Base-by-base conservation (phyloP, 176 grass and related monocot species). In the Aegilops bicornis region DNA sequence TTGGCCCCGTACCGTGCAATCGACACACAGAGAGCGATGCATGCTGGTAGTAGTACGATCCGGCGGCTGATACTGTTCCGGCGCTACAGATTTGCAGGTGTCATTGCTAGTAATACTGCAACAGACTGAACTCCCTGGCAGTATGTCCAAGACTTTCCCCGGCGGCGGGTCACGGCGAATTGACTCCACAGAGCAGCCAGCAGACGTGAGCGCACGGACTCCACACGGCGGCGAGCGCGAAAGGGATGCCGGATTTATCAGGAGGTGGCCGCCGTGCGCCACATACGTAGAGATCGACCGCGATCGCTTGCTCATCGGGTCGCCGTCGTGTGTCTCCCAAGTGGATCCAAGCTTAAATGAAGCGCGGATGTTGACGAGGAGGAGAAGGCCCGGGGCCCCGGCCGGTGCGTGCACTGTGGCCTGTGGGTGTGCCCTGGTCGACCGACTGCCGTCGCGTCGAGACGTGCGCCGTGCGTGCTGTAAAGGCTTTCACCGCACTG, bases 401-500 rank as follows among this genome's bases (percentile, higher is more conserved):
- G 43, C 43, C 43, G 12, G 43, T 47, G 43, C 45, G 45, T 54
- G 50, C 50, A 54, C 50, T 54, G 50, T 54, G 15, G 2, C 19
- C 50, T 54, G 50, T 54, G 15, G 2, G 48, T 52, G 48, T 52
- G 48, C 64, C 63, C 6, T 67, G 29, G 32, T 23, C 25, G 12
- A 39, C 22, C 22, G 22, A 24, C 69, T 39, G 30, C 74, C 64
- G 71, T 76, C 73, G 19, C 24, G 23, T 58, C 73, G 42, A 23
- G 66, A 73, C 70, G 40, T 25, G 77, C 61, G 6, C 15, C 35
- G 15, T 72, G 81, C 73, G 54, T 36, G 84, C 54, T 75, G 56
- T 59, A 84, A 87, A 47, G 85, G 60, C 66, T 73, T 64, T 79
- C 84, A 83, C 84, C 79, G 64, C 37, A 31, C 79, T 63, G 72